Percentiles rank a stretch among this genome's conserved stretches.
Evolutionary conservation across 2,329 filamentous ascomycete species (phyloP).

Genomic region (Fusarium nygamai): DNA sequence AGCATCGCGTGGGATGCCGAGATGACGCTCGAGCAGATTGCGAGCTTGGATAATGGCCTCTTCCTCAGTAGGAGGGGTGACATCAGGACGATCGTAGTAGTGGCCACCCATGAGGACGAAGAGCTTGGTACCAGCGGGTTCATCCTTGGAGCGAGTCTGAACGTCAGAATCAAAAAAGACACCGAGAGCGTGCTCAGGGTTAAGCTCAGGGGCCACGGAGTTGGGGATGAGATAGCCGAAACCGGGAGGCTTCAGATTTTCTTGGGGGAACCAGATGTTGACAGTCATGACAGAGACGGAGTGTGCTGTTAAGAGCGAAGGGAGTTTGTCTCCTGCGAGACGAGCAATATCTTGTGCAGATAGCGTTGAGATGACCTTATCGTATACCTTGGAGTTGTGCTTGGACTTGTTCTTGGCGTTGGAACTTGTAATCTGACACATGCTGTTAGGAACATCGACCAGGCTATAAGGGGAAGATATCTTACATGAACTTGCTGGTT

Average conservation of each 20-base stretch:
- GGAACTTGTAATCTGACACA: conserved; percentile 27
- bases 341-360: conserved; percentile 57
- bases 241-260: conserved; percentile 72
- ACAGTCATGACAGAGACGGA: conserved; percentile 90
- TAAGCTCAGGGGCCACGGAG: conserved; percentile 73
- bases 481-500: conserved; percentile 56
- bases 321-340: conserved; percentile 52
- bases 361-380: conserved; percentile 74
- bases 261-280: conserved; percentile 82
- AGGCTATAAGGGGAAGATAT: background rate
- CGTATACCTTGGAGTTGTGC: conserved; percentile 46
- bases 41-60: conserved; percentile 77
- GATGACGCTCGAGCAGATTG: conserved; percentile 75
- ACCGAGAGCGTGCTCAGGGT: conserved; percentile 85
- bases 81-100: conserved; percentile 72
- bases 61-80: conserved; percentile 64
- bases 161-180: conserved; percentile 89
- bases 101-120: conserved; percentile 96
- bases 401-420: background rate
- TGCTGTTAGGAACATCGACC: background rate
- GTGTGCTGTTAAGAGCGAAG: conserved; percentile 62
- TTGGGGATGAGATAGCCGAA: conserved; percentile 94
- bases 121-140: conserved; percentile 77
- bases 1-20: conserved; percentile 70
- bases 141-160: conserved; percentile 60